These are phyloP conservation scores for Kluyveromyces sp. DNA, from an alignment of 1,139 yeast species.

Conservation along the genomic window DNA sequence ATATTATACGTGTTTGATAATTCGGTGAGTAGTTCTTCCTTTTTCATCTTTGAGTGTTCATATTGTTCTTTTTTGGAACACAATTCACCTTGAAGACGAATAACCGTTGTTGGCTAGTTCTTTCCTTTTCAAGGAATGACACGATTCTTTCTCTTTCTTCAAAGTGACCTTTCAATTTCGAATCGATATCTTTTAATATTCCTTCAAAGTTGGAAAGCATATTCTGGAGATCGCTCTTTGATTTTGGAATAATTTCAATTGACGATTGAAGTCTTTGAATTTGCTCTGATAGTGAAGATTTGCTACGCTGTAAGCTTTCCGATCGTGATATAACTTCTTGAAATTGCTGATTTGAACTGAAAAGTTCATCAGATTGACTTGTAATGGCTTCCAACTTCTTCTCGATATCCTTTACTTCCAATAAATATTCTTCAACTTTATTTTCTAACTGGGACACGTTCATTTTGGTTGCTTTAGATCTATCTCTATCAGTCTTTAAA, in stretches of 20 bases:
- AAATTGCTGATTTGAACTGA: conserved; percentile 73
- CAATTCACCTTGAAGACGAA: conserved; percentile 52
- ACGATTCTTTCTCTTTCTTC: conserved; percentile 9
- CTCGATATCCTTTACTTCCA: conserved; percentile 45
- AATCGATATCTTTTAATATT: conserved; percentile 36
- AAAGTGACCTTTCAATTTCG: conserved; percentile 22
- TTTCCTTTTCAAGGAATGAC: not conserved
- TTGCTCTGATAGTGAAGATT: conserved; percentile 40
- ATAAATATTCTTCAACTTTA: conserved; percentile 40
- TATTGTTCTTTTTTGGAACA: conserved; percentile 40
- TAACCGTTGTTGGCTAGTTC: conserved; percentile 31
- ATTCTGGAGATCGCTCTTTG: conserved; percentile 43
- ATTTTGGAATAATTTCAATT: conserved; percentile 38
- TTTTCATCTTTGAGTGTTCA: conserved; percentile 23
- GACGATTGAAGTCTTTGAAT: conserved; percentile 40
- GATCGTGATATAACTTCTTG: conserved; percentile 62
- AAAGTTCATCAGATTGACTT: conserved; percentile 52
- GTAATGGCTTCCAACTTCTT: conserved; percentile 46
- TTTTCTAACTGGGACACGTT: conserved; percentile 40
- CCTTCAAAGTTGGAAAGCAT: conserved; percentile 49
- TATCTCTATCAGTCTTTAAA: conserved; percentile 60
- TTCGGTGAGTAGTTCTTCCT: conserved; percentile 18
- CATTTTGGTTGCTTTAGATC: conserved; percentile 54
- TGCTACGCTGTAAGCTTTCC: conserved; percentile 48
- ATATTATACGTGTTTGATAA: conserved; percentile 6